These are phyloP conservation scores for Eustoma russellianum DNA, from an alignment of 257 asterid genomes.

Conservation along the genomic window DNA sequence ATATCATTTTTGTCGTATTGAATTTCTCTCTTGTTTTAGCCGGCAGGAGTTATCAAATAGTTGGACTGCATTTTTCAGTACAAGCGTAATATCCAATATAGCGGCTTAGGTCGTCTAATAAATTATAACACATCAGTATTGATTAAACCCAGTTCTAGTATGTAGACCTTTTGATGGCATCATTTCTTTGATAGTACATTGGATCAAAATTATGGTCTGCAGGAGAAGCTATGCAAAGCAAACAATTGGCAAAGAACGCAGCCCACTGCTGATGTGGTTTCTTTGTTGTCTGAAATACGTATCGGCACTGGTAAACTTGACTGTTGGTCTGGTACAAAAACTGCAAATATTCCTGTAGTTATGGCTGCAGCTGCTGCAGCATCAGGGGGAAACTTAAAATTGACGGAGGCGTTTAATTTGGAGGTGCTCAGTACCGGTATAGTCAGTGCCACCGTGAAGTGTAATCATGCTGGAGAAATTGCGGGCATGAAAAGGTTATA, in stretches of 20 bases:
- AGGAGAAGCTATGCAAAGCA: constrained; percentile 93
- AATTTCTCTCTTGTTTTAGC: no score
- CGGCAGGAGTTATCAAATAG: no score
- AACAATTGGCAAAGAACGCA: constrained; percentile 91
- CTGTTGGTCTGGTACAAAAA: constrained; percentile 82
- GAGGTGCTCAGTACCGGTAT: constrained; percentile 98
- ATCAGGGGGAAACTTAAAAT: constrained; percentile 87
- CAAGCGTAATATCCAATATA: no score
- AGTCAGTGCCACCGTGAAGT: constrained; percentile 90
- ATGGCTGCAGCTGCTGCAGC: constrained; percentile 99
- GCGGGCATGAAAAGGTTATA: constrained; percentile 96
- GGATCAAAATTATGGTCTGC: constrained; percentile 10
- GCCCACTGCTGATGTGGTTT: constrained; percentile 91
- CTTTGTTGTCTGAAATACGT: constrained; percentile 91
- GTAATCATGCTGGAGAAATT: constrained; percentile 99
- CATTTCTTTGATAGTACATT: background rate
- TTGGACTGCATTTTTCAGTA: no score
- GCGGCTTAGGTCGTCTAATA: no score
- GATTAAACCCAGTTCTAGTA: no score
- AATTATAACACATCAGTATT: no score
- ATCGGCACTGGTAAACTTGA: constrained; percentile 97
- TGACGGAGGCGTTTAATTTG: constrained; percentile 82
- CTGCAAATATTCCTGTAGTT: constrained; percentile 67
- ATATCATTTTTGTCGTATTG: no score
- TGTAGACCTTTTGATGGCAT: no score